Evolutionary conservation across 2,329 filamentous ascomycete genomes (phyloP), one percentile per base, ranked within the genome.

Genomic region (Monosporascus sp.): DNA sequence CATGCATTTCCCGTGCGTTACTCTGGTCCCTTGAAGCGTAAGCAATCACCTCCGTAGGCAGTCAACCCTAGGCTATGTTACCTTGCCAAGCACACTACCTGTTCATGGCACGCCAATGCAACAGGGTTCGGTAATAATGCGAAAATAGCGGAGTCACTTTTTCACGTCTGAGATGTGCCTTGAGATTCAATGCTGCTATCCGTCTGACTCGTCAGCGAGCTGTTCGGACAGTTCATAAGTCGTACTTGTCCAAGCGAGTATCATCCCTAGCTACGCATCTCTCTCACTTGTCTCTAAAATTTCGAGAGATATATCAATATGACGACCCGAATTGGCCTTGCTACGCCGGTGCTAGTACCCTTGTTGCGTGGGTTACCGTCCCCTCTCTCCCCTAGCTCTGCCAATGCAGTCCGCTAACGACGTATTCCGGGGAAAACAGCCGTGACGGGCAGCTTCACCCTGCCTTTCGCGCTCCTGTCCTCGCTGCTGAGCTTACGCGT

Each of bases 381-480:
- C 7, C 38, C 17, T 3, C 18, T 41, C 38, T 22, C n/a, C 3
- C 25, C 43, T 5, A 11, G 17, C 43, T 7, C 11, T 44, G 35
- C 6, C 4, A 35, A 15, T 17, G 8, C 2, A 25, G 9, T 36
- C 22, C 5, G 35, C 45, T 54, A 47, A 51, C 41, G 44, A 9
- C 25, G 24, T 25, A 22, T 27, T 25, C 24, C 46, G 25, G 14
- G 18, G 15, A 22, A 24, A 9, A 50, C 54, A 68, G 66, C 66
- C 46, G 59, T 69, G 31, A 69, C 65, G 2, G 65, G 65, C 50
- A 57, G 54, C 54, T 69, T 70, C 47, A 61, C 61, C 47, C 56
- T 66, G 6, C 65, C 67, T 18, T 66, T 68, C 57, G 63, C 67
- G 7, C 65, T 60, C n/a, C 68, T 68, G 57, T 65, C 65, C 55